Percentiles rank a stretch among this genome's conserved stretches.
Conservation (phyloP, 306 rosid genomes). For the Morella rubra region DNA sequence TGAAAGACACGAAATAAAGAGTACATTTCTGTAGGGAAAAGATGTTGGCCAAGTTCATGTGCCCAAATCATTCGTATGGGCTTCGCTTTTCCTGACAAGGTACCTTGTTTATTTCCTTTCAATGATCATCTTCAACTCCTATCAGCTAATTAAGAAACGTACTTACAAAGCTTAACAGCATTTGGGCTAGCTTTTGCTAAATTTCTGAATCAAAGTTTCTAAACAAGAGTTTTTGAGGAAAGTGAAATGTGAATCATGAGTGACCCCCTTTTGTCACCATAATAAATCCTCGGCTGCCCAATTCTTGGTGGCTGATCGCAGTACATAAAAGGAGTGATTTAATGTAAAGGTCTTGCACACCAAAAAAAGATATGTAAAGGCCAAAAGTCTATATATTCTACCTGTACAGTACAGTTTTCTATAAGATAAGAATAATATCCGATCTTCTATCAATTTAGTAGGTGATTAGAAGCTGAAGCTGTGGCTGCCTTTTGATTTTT, state of each 20-base stretch:
- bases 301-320: background rate
- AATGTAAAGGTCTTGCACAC: background rate
- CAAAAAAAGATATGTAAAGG: background rate
- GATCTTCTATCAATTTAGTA: background rate
- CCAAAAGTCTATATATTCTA: background rate
- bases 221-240: background rate
- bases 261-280: slow-evolving; percentile 2
- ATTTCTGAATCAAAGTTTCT: background rate
- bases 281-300: slow-evolving; percentile 30
- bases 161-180: background rate
- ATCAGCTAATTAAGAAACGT: background rate
- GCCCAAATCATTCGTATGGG: slow-evolving; percentile 59
- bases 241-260: slow-evolving; percentile 22
- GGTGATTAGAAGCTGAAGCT: background rate
- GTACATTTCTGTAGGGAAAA: slow-evolving; percentile 5
- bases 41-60: slow-evolving; percentile 50
- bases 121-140: slow-evolving; percentile 17
- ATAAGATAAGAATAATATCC: background rate
- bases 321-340: background rate
- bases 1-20: slow-evolving; percentile 1
- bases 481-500: background rate
- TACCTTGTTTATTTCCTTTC: slow-evolving; percentile 17
- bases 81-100: slow-evolving; percentile 46
- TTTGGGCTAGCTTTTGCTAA: background rate
- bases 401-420: no score